Evolutionary conservation across 1,139 yeast genomes (phyloP).

Genomic region (Sugiyamaella pinicola): DNA sequence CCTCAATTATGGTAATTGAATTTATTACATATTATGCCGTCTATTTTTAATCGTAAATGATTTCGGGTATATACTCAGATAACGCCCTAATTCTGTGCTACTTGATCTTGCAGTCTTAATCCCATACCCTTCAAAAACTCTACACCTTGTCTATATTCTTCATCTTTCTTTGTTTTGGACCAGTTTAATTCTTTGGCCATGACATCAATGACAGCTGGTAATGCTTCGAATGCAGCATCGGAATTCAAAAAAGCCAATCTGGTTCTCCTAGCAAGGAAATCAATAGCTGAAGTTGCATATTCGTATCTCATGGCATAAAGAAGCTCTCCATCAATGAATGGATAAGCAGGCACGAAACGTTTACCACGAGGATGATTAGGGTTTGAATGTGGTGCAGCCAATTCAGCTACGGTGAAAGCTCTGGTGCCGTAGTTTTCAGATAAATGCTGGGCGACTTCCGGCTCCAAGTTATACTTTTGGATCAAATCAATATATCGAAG

Average conservation of each 20-base stretch:
- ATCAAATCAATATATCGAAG: constrained; percentile 78
- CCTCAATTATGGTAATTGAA: neutral
- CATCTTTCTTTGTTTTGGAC: constrained; percentile 61
- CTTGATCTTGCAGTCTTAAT: constrained; percentile 26
- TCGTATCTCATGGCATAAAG: constrained; percentile 80
- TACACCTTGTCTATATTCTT: constrained; percentile 48
- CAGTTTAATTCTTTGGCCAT: constrained; percentile 81
- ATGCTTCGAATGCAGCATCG: constrained; percentile 75
- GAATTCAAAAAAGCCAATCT: constrained; percentile 92
- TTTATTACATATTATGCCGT: constrained; percentile 11
- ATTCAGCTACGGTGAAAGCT: constrained; percentile 66
- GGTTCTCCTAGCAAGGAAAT: constrained; percentile 90
- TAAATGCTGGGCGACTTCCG: constrained; percentile 78
- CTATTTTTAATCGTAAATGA: constrained; percentile 7
- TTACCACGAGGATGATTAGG: constrained; percentile 38
- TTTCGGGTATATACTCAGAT: neutral
- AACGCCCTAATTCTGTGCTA: constrained; percentile 3
- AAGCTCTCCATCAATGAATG: constrained; percentile 91
- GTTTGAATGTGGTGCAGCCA: constrained; percentile 39
- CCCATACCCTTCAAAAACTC: constrained; percentile 48
- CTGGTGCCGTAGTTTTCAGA: constrained; percentile 89
- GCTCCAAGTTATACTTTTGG: constrained; percentile 74
- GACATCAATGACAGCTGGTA: constrained; percentile 82
- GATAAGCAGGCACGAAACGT: constrained; percentile 61
- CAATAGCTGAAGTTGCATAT: constrained; percentile 84